A percentile compares a stretch with the other conserved stretches of the same genome.
phyloP scores from a whole-genome alignment of 306 rosid genomes.

The Ochetophila trinervis region DNA sequence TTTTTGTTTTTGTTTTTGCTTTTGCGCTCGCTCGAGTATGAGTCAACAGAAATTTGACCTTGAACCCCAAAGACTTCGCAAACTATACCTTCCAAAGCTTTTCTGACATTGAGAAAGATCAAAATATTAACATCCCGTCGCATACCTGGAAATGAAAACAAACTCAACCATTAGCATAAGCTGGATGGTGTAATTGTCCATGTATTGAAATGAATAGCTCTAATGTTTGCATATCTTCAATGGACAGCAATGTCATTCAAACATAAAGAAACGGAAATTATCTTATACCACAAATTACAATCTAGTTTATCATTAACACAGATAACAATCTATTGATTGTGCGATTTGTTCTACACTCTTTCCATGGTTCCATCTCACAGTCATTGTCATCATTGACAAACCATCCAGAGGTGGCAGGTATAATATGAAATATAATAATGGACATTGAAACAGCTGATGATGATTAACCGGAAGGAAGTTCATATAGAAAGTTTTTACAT shows the following conservation, averaged over 20 bases:
- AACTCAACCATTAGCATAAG: neutral
- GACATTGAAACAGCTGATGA: neutral
- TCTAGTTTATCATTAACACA: too few species aligned
- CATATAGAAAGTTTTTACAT: neutral
- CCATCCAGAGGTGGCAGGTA: too few species aligned
- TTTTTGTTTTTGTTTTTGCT: too few species aligned
- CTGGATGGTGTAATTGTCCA: neutral
- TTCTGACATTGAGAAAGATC: slow-evolving; percentile 66
- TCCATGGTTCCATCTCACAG: too few species aligned
- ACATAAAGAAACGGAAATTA: too few species aligned
- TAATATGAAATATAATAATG: neutral
- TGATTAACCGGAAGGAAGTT: neutral
- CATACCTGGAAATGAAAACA: slow-evolving; percentile 57
- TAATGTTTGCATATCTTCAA: neutral
- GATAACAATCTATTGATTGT: too few species aligned
- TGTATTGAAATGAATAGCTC: neutral
- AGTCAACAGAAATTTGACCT: neutral
- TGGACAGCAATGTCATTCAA: too few species aligned
- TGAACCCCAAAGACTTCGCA: slow-evolving; percentile 5
- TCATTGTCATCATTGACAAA: too few species aligned
- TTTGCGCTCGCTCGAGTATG: too few species aligned
- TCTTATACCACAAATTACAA: too few species aligned
- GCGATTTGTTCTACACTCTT: too few species aligned
- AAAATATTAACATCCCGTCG: slow-evolving; percentile 70
- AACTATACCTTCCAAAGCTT: slow-evolving; percentile 70